These are phyloP conservation scores for Citrus hindsii DNA, from an alignment of 345 rosid species.

Conservation along the genomic window DNA sequence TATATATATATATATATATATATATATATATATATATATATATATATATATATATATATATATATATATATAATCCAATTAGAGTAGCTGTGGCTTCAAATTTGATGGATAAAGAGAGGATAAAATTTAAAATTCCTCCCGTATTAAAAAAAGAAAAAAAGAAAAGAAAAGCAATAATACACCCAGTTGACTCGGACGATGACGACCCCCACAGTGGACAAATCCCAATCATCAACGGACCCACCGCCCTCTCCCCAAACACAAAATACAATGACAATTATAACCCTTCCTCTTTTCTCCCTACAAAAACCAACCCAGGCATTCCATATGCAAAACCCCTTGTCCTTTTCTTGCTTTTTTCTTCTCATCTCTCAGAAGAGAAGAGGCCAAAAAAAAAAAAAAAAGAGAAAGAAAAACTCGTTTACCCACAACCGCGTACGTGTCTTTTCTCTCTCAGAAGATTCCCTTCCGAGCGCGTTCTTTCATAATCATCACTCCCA, in stretches of 20 bases:
- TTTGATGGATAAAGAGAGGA: too few relatives aligned
- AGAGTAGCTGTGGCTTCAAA: too few relatives aligned
- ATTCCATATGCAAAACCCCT: neutral
- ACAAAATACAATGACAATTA: neutral
- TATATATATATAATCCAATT: too few relatives aligned
- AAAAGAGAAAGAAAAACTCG: neutral
- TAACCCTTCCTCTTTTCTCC: neutral
- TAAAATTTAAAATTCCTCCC: too few relatives aligned
- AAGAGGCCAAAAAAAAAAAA: neutral
- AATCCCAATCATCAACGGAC: neutral
- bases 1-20: too few relatives aligned
- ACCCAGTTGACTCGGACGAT: neutral
- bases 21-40: too few relatives aligned
- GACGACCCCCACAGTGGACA: neutral
- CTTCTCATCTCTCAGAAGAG: neutral
- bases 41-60: too few relatives aligned
- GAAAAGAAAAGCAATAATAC: too few relatives aligned
- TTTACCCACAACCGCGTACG: conserved; percentile 15
- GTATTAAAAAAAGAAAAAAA: too few relatives aligned
- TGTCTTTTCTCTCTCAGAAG: conserved; percentile 14
- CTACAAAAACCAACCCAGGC: neutral
- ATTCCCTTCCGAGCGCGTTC: conserved; percentile 26
- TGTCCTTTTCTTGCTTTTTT: conserved; percentile 15
- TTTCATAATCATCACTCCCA: neutral
- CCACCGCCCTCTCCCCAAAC: neutral